Percentiles rank a stretch among this genome's conserved stretches.
Conservation (phyloP, 768 basidiomycete genomes). For the Gymnopilus junonius region DNA sequence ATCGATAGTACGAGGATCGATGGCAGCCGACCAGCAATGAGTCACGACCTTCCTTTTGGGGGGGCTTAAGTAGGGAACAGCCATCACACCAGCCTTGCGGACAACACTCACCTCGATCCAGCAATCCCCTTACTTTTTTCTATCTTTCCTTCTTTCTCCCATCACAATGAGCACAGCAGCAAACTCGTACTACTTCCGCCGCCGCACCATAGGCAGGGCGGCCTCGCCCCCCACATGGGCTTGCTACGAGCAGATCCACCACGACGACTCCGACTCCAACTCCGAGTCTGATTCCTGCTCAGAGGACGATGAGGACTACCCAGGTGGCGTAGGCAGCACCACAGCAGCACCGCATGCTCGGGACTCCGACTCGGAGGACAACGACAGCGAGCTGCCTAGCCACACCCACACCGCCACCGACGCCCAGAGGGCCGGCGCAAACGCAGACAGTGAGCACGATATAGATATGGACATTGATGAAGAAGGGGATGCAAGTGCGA, state of each 20-base stretch:
- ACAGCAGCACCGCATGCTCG: neutral
- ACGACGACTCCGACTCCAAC: constrained; percentile 48
- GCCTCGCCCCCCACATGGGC: constrained; percentile 88
- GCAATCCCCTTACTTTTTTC: neutral
- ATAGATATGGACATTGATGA: constrained; percentile 65
- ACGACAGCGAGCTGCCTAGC: constrained; percentile 28
- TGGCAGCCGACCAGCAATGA: neutral
- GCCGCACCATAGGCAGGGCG: constrained; percentile 77
- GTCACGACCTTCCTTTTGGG: neutral
- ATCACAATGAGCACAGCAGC: constrained; percentile 42
- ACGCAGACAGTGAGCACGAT: constrained; percentile 32
- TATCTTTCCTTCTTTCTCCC: constrained; percentile 1
- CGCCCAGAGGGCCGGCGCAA: constrained; percentile 7
- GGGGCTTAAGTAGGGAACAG: too few relatives aligned
- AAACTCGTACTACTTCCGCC: constrained; percentile 59
- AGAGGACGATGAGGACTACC: constrained; percentile 75
- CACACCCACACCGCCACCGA: constrained; percentile 15
- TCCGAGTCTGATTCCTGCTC: constrained; percentile 65
- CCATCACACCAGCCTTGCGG: constrained; percentile 2
- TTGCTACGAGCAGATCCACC: constrained; percentile 89
- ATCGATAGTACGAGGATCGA: neutral
- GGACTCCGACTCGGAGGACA: constrained; percentile 38
- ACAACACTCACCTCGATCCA: neutral
- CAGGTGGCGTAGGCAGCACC: neutral
- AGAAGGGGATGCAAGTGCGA: constrained; percentile 27